A percentile compares a stretch with the other conserved stretches of the same genome.
phyloP scores from a whole-genome alignment of 352 stramenopile species.

The Globisporangium ultimum region DNA sequence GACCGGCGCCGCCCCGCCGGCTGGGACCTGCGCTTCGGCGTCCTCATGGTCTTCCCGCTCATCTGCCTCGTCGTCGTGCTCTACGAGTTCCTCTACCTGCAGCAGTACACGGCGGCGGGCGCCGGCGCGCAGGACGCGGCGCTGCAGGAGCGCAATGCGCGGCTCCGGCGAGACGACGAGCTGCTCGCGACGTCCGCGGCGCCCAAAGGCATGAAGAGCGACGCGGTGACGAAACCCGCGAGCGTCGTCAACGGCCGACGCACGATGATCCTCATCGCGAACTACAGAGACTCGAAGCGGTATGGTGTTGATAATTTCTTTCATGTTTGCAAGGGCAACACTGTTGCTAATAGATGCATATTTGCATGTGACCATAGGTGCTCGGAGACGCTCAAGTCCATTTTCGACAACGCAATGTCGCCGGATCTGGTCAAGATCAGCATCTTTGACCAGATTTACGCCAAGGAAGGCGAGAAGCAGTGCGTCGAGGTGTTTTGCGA shows the following conservation, averaged over 20 bases:
- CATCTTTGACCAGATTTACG: constrained; percentile 40
- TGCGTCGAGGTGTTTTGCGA: constrained; percentile 68
- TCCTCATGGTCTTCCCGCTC: constrained; percentile 67
- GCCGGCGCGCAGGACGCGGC: constrained; percentile 27
- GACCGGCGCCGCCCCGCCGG: constrained; percentile 28
- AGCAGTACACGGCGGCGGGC: constrained; percentile 50
- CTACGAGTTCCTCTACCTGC: constrained; percentile 79
- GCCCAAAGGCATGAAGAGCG: background rate
- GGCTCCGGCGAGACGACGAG: constrained; percentile 26
- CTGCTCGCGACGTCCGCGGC: constrained; percentile 12
- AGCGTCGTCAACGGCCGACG: constrained; percentile 55
- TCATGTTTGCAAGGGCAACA: background rate
- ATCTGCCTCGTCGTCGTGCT: constrained; percentile 71
- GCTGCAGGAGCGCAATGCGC: constrained; percentile 23
- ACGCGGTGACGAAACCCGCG: constrained; percentile 9
- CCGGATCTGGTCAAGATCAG: constrained; percentile 18
- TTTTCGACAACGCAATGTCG: constrained; percentile 62
- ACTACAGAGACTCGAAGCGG: constrained; percentile 78
- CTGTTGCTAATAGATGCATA: no score
- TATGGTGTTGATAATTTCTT: constrained; percentile 11
- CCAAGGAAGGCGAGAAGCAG: constrained; percentile 51
- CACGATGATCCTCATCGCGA: constrained; percentile 78
- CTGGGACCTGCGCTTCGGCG: constrained; percentile 50
- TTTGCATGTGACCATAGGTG: constrained; percentile 21
- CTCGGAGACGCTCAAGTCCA: constrained; percentile 73